phyloP scores from a whole-genome alignment of 257 asterid genomes.

The Apocynum venetum region DNA sequence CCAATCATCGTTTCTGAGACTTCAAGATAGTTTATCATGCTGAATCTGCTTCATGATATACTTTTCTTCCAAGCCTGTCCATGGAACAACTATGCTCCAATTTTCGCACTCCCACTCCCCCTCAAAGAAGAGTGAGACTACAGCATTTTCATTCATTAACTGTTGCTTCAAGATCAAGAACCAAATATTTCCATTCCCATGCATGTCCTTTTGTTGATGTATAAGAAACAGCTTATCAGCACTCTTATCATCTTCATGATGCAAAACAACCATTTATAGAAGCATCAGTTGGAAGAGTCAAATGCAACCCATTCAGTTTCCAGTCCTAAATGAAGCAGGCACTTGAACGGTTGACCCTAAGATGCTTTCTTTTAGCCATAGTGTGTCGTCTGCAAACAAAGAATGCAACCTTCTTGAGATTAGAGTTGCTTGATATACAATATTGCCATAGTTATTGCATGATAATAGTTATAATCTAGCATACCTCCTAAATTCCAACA shows the following conservation, averaged over 20 bases:
- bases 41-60: not conserved
- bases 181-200: too few relatives aligned
- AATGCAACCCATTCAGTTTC: not conserved
- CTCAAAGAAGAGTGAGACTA: not conserved
- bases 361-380: not conserved
- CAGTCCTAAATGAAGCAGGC: not conserved
- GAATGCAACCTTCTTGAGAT: not conserved
- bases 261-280: too few relatives aligned
- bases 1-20: not conserved
- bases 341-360: not conserved
- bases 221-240: too few relatives aligned
- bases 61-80: not conserved
- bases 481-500: not conserved
- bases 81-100: not conserved
- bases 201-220: too few relatives aligned
- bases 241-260: too few relatives aligned
- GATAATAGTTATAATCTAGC: not conserved
- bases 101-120: not conserved
- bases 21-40: not conserved
- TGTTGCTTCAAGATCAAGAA: not conserved
- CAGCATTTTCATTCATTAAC: not conserved
- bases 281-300: not conserved
- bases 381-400: not conserved
- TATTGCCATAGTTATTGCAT: not conserved
- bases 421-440: not conserved